Conservation (phyloP, 345 rosid genomes). For the Hypericum perforatum region DNA sequence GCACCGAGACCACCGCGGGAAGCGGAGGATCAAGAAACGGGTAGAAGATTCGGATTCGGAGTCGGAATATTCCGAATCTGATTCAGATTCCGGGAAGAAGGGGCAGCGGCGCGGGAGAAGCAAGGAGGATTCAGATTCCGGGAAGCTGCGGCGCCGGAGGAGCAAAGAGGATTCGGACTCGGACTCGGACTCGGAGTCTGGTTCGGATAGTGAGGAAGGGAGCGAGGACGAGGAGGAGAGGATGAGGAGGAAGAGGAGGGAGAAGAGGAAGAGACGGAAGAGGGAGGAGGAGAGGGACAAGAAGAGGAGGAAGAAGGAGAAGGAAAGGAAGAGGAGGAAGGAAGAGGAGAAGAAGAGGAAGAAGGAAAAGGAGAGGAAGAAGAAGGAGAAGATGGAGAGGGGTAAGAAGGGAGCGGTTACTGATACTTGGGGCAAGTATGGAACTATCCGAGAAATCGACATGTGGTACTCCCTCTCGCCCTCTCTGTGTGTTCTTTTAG, state of each 20-base stretch:
- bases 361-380: slow-evolving; percentile 9
- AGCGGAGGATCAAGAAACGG: not conserved
- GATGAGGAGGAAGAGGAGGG: not conserved
- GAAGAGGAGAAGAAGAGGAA: slow-evolving; percentile 1
- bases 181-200: not conserved
- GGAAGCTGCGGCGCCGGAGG: not conserved
- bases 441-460: slow-evolving; percentile 83
- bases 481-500: not conserved
- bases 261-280: not conserved
- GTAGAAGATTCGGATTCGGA: not conserved
- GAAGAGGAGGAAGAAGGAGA: slow-evolving; percentile 2
- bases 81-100: not conserved
- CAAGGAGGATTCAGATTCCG: not conserved
- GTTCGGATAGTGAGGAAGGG: not conserved
- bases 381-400: slow-evolving; percentile 12
- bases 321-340: slow-evolving; percentile 1
- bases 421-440: slow-evolving; percentile 89
- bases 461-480: slow-evolving; percentile 50
- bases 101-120: not conserved
- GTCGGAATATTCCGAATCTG: not conserved
- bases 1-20: not conserved
- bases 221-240: not conserved
- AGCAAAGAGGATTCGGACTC: not conserved
- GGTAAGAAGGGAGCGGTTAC: slow-evolving; percentile 63
- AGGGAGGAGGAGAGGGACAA: slow-evolving; percentile 1